Percentiles rank a stretch among this genome's conserved stretches.
Evolutionary conservation across 352 stramenopile species (phyloP).

Genomic region (Phytophthora macrochlamydospora): DNA sequence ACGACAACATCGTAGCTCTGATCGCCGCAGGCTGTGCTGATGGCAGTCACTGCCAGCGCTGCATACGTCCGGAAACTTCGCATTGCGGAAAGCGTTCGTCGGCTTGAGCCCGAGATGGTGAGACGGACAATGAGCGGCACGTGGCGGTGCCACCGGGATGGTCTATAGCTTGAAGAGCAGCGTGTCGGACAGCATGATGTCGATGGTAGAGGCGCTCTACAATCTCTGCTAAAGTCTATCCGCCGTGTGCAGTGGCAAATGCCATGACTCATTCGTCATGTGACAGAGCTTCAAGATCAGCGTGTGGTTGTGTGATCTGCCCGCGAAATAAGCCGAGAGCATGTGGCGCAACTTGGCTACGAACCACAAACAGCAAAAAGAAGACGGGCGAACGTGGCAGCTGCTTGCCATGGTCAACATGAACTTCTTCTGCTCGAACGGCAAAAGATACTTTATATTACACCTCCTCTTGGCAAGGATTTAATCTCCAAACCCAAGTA

Average conservation of each 20-base stretch:
- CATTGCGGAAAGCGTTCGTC: background rate
- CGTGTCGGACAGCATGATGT: background rate
- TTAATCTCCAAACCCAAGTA: constrained; percentile 6
- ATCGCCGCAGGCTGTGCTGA: constrained; percentile 1
- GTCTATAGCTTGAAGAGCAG: background rate
- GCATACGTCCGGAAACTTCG: background rate
- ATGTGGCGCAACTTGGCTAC: background rate
- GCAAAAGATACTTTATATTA: constrained; percentile 25
- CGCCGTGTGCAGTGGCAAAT: constrained; percentile 6
- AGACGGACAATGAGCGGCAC: constrained; percentile 7
- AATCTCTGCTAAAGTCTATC: constrained; percentile 1
- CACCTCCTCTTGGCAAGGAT: constrained; percentile 3
- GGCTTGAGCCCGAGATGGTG: constrained; percentile 4
- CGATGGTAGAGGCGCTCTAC: constrained; percentile 10
- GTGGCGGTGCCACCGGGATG: background rate
- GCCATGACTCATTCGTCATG: constrained; percentile 2
- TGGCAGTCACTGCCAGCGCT: constrained; percentile 2
- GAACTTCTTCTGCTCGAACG: no score
- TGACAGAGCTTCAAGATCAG: constrained; percentile 1
- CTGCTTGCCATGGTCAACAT: background rate
- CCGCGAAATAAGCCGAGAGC: background rate
- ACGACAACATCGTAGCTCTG: constrained; percentile 56
- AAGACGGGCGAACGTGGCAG: background rate
- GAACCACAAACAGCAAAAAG: background rate
- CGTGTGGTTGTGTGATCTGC: background rate